These are phyloP conservation scores for Debaryomyces subglobosus DNA, from an alignment of 1,139 yeast species.

Conservation along the genomic window DNA sequence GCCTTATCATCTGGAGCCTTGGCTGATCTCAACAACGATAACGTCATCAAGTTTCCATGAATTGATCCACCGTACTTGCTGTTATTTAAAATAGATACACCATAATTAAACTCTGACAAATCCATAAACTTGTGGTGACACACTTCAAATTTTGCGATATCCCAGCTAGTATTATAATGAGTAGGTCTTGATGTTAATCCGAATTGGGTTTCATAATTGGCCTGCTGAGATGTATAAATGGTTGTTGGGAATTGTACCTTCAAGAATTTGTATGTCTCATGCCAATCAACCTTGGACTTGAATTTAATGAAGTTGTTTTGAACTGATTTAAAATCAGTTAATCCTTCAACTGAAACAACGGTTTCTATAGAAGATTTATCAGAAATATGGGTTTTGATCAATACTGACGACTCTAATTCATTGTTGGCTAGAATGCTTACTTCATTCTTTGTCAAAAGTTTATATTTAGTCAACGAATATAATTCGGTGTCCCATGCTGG, in stretches of 20 bases:
- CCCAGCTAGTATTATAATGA: constrained; percentile 94
- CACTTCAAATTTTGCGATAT: constrained; percentile 93
- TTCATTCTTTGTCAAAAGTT: constrained; percentile 45
- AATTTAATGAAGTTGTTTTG: constrained; percentile 51
- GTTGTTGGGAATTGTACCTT: constrained; percentile 95
- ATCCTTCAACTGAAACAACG: constrained; percentile 69
- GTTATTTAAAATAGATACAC: constrained; percentile 85
- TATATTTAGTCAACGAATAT: constrained; percentile 72
- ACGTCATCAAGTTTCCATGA: constrained; percentile 85
- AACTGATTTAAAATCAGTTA: constrained; percentile 29
- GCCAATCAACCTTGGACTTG: constrained; percentile 79
- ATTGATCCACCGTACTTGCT: constrained; percentile 90
- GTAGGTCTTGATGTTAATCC: constrained; percentile 92
- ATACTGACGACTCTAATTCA: constrained; percentile 62
- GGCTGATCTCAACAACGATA: constrained; percentile 81
- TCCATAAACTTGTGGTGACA: constrained; percentile 95
- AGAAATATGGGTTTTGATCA: constrained; percentile 62
- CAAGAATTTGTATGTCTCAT: constrained; percentile 82
- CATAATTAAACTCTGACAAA: constrained; percentile 81
- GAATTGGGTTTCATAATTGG: constrained; percentile 90
- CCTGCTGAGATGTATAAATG: constrained; percentile 65
- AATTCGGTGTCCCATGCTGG: constrained; percentile 99
- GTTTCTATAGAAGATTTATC: constrained; percentile 63
- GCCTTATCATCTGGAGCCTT: constrained; percentile 92
- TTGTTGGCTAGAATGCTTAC: constrained; percentile 57